phyloP scores from a whole-genome alignment of 1,284 basidiomycete species.

The Filobasidium uniguttulatum region DNA sequence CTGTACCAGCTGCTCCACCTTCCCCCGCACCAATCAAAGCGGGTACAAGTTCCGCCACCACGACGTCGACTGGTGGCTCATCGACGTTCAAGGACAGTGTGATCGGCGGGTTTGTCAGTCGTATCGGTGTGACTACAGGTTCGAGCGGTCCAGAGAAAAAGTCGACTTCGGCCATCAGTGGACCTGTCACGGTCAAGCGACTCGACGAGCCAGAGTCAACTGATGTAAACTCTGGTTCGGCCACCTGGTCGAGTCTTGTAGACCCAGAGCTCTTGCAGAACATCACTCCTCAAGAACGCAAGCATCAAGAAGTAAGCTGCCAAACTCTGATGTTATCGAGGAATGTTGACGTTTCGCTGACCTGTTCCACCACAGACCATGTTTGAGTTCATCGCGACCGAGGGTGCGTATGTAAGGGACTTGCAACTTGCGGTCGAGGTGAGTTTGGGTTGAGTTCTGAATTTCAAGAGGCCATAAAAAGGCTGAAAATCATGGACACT shows the following conservation, averaged over 20 bases:
- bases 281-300: constrained; percentile 61
- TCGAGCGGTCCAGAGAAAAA: constrained; percentile 1
- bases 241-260: constrained; percentile 77
- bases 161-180: constrained; percentile 27
- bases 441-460: constrained; percentile 10
- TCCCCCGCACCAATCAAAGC: neutral
- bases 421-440: constrained; percentile 81
- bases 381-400: constrained; percentile 82
- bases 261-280: constrained; percentile 65
- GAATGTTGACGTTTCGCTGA: too few species aligned
- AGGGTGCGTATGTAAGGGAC: constrained; percentile 73
- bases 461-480: neutral
- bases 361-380: constrained; percentile 39
- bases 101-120: constrained; percentile 13
- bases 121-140: constrained; percentile 19
- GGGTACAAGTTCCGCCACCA: constrained; percentile 30
- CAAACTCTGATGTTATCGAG: neutral
- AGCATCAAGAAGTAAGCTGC: constrained; percentile 61
- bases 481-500: neutral
- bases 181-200: constrained; percentile 29
- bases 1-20: neutral
- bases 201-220: constrained; percentile 32
- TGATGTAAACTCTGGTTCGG: constrained; percentile 38
- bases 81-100: constrained; percentile 4
- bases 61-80: neutral